These are phyloP conservation scores for Tubosaeta sp. DNA, from an alignment of 768 basidiomycete species.

Conservation along the genomic window DNA sequence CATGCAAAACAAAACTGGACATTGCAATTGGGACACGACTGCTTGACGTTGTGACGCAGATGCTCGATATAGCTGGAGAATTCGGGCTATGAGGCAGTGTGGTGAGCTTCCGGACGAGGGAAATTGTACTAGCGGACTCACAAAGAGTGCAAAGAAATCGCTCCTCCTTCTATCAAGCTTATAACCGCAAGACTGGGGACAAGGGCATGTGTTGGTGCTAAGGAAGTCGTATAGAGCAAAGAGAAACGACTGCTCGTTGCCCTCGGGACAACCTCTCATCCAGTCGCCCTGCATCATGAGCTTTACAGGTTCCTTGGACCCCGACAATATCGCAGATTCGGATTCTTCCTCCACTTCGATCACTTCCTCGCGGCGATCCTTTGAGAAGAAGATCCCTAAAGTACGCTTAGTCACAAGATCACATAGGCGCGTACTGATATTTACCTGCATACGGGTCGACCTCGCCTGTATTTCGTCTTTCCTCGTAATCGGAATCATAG, in stretches of 20 bases:
- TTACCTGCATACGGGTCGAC: conserved; percentile 88
- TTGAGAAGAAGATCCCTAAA: conserved; percentile 89
- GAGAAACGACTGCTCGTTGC: conserved; percentile 83
- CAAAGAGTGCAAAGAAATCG: conserved; percentile 81
- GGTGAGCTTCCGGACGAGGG: conserved; percentile 9
- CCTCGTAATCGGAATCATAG: conserved; percentile 79
- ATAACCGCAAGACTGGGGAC: conserved; percentile 73
- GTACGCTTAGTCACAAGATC: conserved; percentile 6
- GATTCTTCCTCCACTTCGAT: conserved; percentile 87
- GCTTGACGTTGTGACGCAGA: conserved; percentile 53
- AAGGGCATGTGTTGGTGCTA: conserved; percentile 56
- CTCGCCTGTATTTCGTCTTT: conserved; percentile 43
- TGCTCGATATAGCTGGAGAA: conserved; percentile 69
- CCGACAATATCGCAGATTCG: conserved; percentile 44
- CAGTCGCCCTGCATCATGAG: conserved; percentile 87
- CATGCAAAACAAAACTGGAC: conserved; percentile 70
- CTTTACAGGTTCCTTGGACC: conserved; percentile 45
- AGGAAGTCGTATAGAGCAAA: conserved; percentile 82
- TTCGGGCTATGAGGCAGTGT: conserved; percentile 46
- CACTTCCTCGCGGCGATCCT: conserved; percentile 87
- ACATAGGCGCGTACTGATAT: conserved; percentile 5
- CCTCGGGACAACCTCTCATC: conserved; percentile 98
- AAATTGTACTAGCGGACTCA: conserved; percentile 38
- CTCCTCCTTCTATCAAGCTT: conserved; percentile 57
- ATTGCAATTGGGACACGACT: conserved; percentile 60